Conservation (phyloP, 768 basidiomycete genomes). For the Podaxis sp. region DNA sequence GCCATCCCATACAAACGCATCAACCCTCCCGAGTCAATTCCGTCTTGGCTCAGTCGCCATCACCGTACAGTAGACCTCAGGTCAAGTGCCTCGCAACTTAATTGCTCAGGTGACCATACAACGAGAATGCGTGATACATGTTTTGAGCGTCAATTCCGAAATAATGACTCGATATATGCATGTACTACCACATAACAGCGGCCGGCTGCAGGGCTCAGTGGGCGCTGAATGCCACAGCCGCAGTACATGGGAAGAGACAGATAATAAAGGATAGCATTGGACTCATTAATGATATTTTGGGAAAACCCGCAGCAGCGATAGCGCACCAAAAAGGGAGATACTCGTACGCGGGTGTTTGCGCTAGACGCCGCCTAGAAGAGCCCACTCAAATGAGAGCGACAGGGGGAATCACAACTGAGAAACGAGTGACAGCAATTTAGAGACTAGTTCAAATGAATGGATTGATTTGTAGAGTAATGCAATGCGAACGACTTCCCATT, state of each 20-base stretch:
- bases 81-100: too few species aligned
- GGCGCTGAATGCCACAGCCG: background rate
- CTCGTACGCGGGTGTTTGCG: background rate
- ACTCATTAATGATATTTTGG: background rate
- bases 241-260: background rate
- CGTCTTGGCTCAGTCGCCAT: too few species aligned
- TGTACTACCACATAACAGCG: too few species aligned
- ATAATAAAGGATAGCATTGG: background rate
- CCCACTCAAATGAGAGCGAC: background rate
- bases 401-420: background rate
- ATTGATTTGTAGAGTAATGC: constrained; percentile 4
- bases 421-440: background rate
- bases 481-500: background rate
- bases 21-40: too few species aligned
- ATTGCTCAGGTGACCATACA: too few species aligned
- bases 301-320: background rate
- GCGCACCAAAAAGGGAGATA: background rate
- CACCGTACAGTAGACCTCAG: too few species aligned
- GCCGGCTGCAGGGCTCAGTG: background rate
- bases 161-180: too few species aligned
- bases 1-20: too few species aligned
- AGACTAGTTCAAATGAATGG: background rate
- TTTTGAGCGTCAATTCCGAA: too few species aligned
- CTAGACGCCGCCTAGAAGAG: background rate
- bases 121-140: too few species aligned